phyloP scores from a whole-genome alignment of 768 basidiomycete species.

The Grammothele lineata region DNA sequence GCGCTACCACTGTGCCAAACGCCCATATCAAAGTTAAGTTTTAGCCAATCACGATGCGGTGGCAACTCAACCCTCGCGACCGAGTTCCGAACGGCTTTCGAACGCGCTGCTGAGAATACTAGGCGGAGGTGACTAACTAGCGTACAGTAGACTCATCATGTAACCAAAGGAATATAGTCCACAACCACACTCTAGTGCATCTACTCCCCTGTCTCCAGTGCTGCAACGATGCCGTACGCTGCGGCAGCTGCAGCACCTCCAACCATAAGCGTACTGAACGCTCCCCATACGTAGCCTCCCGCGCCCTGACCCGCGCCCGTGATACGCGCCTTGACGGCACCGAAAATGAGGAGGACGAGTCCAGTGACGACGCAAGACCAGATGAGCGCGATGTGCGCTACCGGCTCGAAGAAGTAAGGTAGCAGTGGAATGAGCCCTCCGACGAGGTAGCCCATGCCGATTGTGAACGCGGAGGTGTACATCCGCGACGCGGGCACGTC shows the following conservation, averaged over 20 bases:
- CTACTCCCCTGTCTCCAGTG: slow-evolving; percentile 33
- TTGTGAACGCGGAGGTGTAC: slow-evolving; percentile 90
- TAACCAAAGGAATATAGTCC: no score
- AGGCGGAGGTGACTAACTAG: no score
- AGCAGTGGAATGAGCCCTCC: slow-evolving; percentile 92
- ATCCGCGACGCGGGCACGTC: slow-evolving; percentile 82
- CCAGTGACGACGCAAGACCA: slow-evolving; percentile 82
- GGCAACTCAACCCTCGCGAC: no score
- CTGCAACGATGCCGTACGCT: slow-evolving; percentile 54
- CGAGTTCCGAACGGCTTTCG: no score
- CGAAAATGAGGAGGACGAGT: slow-evolving; percentile 82
- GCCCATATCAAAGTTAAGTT: no score
- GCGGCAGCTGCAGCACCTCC: slow-evolving; percentile 87
- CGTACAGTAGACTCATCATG: no score
- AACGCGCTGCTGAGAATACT: no score
- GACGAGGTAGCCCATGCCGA: slow-evolving; percentile 89
- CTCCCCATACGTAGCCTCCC: slow-evolving; percentile 81
- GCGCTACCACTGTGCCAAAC: slow-evolving; percentile 34
- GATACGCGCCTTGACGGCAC: slow-evolving; percentile 83
- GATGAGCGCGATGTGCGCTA: slow-evolving; percentile 62
- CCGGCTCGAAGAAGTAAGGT: slow-evolving; percentile 84
- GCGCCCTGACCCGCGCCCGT: slow-evolving; percentile 69
- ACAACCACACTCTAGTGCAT: no score
- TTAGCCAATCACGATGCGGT: no score
- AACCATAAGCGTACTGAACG: slow-evolving; percentile 80